Evolutionary conservation across 2,329 filamentous ascomycete genomes (phyloP).

Genomic region (Colletotrichum sp.): DNA sequence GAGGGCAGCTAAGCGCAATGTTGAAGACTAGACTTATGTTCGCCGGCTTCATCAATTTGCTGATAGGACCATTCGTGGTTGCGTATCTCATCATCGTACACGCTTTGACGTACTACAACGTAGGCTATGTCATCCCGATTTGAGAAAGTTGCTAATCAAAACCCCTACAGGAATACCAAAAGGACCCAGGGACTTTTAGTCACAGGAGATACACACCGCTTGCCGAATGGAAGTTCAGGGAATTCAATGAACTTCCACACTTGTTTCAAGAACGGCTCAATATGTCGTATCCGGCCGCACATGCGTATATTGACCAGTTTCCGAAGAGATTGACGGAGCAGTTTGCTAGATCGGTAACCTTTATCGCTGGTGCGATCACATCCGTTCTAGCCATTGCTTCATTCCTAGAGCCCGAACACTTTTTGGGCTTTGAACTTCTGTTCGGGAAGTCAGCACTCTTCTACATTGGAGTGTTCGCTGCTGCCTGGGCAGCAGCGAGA

Average conservation of each 20-base stretch:
- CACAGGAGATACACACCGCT: conserved; percentile 90
- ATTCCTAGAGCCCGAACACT: conserved; percentile 87
- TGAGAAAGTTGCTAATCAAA: neutral
- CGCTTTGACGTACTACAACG: conserved; percentile 94
- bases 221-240: conserved; percentile 97
- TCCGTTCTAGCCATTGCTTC: conserved; percentile 86
- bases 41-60: conserved; percentile 83
- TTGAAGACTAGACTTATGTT: conserved; percentile 81
- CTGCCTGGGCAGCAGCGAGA: conserved; percentile 82
- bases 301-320: conserved; percentile 92
- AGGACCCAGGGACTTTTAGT: conserved; percentile 87
- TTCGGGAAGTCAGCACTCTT: conserved; percentile 88
- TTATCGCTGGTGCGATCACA: conserved; percentile 84
- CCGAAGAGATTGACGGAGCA: conserved; percentile 94
- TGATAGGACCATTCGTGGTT: conserved; percentile 88
- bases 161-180: conserved; percentile 82
- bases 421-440: conserved; percentile 91
- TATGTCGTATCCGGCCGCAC: conserved; percentile 94
- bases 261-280: conserved; percentile 88
- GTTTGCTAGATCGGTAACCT: conserved; percentile 81
- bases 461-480: conserved; percentile 83
- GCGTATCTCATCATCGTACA: conserved; percentile 86
- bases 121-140: conserved; percentile 42
- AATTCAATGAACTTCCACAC: conserved; percentile 96
- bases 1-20: conserved; percentile 78